These are phyloP conservation scores for Corylus avellana DNA, from an alignment of 306 rosid genomes.

Conservation along the genomic window DNA sequence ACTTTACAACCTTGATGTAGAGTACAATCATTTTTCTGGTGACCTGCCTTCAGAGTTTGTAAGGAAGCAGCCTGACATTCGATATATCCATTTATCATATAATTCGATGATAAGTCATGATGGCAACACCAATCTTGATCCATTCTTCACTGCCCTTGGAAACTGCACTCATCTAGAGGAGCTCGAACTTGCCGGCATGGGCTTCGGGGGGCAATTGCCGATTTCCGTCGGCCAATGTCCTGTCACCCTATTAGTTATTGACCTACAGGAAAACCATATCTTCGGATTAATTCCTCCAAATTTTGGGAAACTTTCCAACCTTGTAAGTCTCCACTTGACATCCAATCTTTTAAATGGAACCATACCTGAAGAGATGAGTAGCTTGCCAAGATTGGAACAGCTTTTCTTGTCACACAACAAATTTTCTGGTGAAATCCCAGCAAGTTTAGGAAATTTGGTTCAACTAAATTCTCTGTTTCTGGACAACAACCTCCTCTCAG, in stretches of 20 bases:
- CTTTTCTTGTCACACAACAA: background rate
- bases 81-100: constrained; percentile 56
- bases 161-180: constrained; percentile 52
- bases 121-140: constrained; percentile 56
- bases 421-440: constrained; percentile 55
- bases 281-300: constrained; percentile 58
- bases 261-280: constrained; percentile 56
- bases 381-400: background rate
- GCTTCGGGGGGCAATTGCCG: constrained; percentile 56
- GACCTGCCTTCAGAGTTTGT: constrained; percentile 51
- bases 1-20: constrained; percentile 48
- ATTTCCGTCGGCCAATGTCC: constrained; percentile 35
- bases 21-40: constrained; percentile 52
- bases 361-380: background rate
- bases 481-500: constrained; percentile 64
- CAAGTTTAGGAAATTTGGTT: constrained; percentile 46
- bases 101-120: constrained; percentile 54
- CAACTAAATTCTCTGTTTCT: constrained; percentile 51
- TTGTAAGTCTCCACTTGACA: constrained; percentile 36
- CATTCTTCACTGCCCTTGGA: constrained; percentile 54
- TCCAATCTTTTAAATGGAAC: constrained; percentile 9
- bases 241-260: constrained; percentile 16
- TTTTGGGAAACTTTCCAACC: constrained; percentile 48
- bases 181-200: constrained; percentile 73
- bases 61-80: constrained; percentile 31